Conservation (phyloP, 495 filamentous ascomycete species). For the Cairneyella variabilis region DNA sequence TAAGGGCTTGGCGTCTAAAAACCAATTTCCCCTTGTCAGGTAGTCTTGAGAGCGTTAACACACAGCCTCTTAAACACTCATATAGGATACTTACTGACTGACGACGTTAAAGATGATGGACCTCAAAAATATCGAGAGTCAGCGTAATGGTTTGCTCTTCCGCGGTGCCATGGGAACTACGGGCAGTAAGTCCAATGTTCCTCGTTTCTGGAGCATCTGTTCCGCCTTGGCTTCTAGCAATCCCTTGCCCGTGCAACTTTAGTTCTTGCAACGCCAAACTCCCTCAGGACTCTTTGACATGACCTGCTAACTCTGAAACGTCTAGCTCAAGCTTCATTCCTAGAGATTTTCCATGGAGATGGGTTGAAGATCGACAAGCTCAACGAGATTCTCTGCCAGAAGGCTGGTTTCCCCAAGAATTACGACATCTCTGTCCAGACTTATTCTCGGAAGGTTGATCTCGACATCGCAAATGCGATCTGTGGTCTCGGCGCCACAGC, state of each 20-base stretch:
- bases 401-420: constrained; percentile 73
- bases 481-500: constrained; percentile 79
- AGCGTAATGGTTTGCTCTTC: constrained; percentile 71
- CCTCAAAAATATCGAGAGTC: constrained; percentile 73
- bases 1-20: neutral
- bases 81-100: neutral
- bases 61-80: neutral
- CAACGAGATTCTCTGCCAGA: constrained; percentile 74
- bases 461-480: constrained; percentile 75
- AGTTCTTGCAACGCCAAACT: neutral
- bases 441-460: constrained; percentile 80
- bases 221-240: neutral
- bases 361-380: constrained; percentile 72
- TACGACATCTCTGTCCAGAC: constrained; percentile 72
- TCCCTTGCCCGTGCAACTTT: neutral
- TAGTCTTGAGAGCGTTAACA: neutral
- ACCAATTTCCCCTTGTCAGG: neutral
- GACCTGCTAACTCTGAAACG: neutral
- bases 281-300: neutral
- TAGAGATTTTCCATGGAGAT: constrained; percentile 75
- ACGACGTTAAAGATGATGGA: constrained; percentile 56
- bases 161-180: constrained; percentile 46
- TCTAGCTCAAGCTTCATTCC: constrained; percentile 29
- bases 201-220: neutral
- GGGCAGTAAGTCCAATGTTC: neutral